These are phyloP conservation scores for Heterobasidion annosum DNA, from an alignment of 1,284 basidiomycete genomes.

Conservation along the genomic window DNA sequence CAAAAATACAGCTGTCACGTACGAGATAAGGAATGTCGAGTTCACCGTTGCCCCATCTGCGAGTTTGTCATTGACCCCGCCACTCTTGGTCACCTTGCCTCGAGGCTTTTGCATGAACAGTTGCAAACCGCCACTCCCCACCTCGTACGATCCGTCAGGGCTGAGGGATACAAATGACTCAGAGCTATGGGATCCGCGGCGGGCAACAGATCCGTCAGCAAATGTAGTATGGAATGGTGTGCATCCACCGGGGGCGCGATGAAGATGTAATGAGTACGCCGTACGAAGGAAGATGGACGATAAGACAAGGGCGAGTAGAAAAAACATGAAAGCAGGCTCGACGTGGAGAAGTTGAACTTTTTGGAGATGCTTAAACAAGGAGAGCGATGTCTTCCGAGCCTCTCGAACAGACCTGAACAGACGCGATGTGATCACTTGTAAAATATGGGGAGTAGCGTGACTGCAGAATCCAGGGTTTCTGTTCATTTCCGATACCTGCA, in stretches of 20 bases:
- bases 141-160: slow-evolving; percentile 21
- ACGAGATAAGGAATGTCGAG: slow-evolving; percentile 30
- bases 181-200: neutral
- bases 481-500: too few species aligned
- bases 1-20: slow-evolving; percentile 2
- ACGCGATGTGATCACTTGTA: too few species aligned
- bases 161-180: slow-evolving; percentile 24
- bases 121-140: slow-evolving; percentile 20
- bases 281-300: too few species aligned
- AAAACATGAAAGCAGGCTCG: too few species aligned
- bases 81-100: slow-evolving; percentile 21
- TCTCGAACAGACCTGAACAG: too few species aligned
- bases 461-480: too few species aligned
- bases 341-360: too few species aligned
- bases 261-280: neutral
- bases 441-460: too few species aligned
- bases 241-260: neutral
- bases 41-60: slow-evolving; percentile 34
- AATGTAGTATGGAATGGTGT: slow-evolving; percentile 1
- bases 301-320: too few species aligned
- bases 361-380: too few species aligned
- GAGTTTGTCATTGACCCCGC: slow-evolving; percentile 24
- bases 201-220: neutral
- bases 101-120: slow-evolving; percentile 25
- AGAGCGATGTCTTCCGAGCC: too few species aligned